Base-by-base conservation (phyloP, 2,329 filamentous ascomycete genomes). In the Neonectria coccinea region DNA sequence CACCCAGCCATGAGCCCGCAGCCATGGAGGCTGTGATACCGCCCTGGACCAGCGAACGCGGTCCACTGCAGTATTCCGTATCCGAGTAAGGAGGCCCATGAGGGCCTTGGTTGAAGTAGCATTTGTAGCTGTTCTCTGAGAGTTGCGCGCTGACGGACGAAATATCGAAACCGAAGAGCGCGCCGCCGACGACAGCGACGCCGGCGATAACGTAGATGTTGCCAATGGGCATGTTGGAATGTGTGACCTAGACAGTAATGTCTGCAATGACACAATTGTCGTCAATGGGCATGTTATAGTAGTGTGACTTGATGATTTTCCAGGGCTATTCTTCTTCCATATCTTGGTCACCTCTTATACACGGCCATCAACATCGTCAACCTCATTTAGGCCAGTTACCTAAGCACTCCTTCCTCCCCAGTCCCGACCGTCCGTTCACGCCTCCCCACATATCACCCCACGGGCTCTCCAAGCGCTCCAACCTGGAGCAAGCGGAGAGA, bases 1-100 rank as follows among this genome's bases (percentile, higher is more conserved):
- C 83, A 20, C 85, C 84, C 5, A 85, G 69, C 56, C 85, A 83
- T 1, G 84, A 86, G 4, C 85, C 84, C 31, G 82, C 84, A 2
- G 84, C 83, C 70, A 86, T 82, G 57, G 83, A 79, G 16, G 84
- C 83, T 0, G 83, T 84, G 67, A 86, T 86, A 44, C 83, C 84
- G 29, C 85, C 85, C 68, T 86, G 84, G 11, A 79, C 77, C 18
- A 83, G 56, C 72, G 83, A 66, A 70, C 80, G 69, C 9, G 78
- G 78, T 4, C 78, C 78, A 44, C 74, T 76, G 33, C 78, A 80
- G 8, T 72, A 62, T 1, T 53, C 7, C 27, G 73, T 69, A 6
- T 78, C 51, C 69, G 45, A 74, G 77, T 45, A 45, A 0, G 78
- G 77, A 1, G 77, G 77, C 0, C 76, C 75, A 1, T 75, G 65